Conservation (phyloP, 2,329 filamentous ascomycete species). For the Fusarium setosum region DNA sequence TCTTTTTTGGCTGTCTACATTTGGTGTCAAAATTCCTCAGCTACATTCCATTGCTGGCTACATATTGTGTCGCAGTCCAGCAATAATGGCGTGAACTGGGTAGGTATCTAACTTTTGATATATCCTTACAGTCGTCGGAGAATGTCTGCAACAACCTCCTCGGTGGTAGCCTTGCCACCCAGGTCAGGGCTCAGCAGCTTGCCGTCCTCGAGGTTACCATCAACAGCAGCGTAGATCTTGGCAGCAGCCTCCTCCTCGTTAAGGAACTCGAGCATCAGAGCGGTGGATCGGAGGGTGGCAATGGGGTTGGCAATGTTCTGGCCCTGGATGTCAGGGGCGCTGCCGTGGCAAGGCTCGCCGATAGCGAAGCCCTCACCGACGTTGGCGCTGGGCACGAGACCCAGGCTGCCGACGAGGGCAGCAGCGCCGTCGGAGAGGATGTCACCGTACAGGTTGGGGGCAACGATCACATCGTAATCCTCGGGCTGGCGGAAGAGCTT, state of each 20-base stretch:
- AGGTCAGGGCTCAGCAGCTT: conserved; percentile 88
- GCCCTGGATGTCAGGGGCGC: conserved; percentile 94
- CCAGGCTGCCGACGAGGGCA: conserved; percentile 90
- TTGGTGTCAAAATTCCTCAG: conserved; percentile 7
- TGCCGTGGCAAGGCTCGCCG: conserved; percentile 97
- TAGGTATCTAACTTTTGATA: conserved; percentile 14
- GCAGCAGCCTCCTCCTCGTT: conserved; percentile 88
- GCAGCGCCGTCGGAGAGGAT: conserved; percentile 96
- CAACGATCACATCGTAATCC: conserved; percentile 97
- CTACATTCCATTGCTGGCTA: conserved; percentile 1
- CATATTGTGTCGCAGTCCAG: neutral
- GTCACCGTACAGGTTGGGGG: conserved; percentile 97
- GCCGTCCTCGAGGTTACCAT: conserved; percentile 87
- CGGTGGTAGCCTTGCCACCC: conserved; percentile 86
- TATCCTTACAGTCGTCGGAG: conserved; percentile 77
- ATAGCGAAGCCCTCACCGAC: conserved; percentile 95
- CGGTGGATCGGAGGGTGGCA: conserved; percentile 90
- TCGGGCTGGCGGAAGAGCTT: conserved; percentile 97
- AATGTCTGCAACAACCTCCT: conserved; percentile 89
- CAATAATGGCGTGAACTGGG: conserved; percentile 7
- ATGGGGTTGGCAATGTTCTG: conserved; percentile 95
- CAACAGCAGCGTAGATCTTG: conserved; percentile 90
- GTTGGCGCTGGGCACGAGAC: conserved; percentile 94
- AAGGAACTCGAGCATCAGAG: conserved; percentile 96
- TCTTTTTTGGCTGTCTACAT: conserved; percentile 9